Evolutionary conservation across 1,284 basidiomycete species (phyloP).

Genomic region (Rhodotorula glutinis): DNA sequence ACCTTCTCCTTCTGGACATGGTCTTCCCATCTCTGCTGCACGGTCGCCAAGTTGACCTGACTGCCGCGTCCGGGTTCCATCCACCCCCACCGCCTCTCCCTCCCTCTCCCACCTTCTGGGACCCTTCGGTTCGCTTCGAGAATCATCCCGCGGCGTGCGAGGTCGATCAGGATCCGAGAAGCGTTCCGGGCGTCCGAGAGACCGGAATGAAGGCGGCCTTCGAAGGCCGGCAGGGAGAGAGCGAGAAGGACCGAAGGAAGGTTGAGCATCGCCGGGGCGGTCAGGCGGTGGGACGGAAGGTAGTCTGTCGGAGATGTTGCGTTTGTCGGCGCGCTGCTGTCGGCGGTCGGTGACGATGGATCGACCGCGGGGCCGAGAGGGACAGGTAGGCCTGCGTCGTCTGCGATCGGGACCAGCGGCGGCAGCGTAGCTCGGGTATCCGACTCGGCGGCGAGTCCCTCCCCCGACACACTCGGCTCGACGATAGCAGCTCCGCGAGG

Average conservation of each 20-base stretch:
- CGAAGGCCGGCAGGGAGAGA: constrained; percentile 56
- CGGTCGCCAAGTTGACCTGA: constrained; percentile 6
- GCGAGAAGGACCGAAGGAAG: constrained; percentile 49
- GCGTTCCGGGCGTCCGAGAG: constrained; percentile 86
- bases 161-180: constrained; percentile 68
- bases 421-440: no score
- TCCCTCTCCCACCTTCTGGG: constrained; percentile 53
- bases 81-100: constrained; percentile 66
- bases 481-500: no score
- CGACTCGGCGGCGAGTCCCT: no score
- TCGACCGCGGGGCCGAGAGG: constrained; percentile 58
- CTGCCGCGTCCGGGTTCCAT: constrained; percentile 59
- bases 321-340: neutral
- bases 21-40: neutral
- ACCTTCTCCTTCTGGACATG: constrained; percentile 1
- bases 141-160: constrained; percentile 63
- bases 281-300: constrained; percentile 36
- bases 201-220: constrained; percentile 78
- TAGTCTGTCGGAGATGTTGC: neutral
- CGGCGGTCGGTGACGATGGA: no score
- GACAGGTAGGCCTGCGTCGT: no score
- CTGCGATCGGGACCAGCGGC: no score
- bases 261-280: constrained; percentile 43
- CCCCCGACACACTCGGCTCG: no score
- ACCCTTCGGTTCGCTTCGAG: constrained; percentile 70